Evolutionary conservation across 176 grass and related monocot species (phyloP), one percentile per base, ranked within the genome.

Genomic region (Coix lacrymajobi): DNA sequence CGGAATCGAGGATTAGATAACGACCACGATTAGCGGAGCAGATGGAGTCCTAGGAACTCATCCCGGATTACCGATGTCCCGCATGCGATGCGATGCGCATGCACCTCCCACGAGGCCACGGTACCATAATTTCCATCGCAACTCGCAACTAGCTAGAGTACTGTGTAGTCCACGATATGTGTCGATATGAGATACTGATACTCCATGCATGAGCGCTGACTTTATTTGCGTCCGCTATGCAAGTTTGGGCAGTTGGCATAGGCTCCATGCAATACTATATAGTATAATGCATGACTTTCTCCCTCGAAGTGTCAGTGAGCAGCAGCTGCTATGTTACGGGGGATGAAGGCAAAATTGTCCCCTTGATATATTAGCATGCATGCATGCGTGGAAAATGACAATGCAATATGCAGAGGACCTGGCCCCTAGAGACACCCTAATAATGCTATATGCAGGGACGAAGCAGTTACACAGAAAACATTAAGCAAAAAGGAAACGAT

Each of bases 1-100:
- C 77, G 63, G 34, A 67, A 79, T 36, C 56, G 57, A 6, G 46
- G n/a, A 56, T 67, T 41, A 75, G 30, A 36, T 36, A 44, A 83
- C 2, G 43, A 11, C 29, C 28, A 3, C 11, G 46, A 52, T 24
- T 61, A 5, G 19, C 10, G 77, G 77, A 24, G 61, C 17, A 52
- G 77, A 77, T 85, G 32, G 82, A 81, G 87, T 85, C 87, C 82
- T 81, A 77, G 87, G 71, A 85, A 81, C 77, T 62, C 87, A 16
- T 62, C 30, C 76, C 33, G 48, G 76, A 39, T 43, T 40, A n/a
- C 60, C 81, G 24, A 80, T n/a, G 87, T 78, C 25, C 32, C 79
- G 25, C 76, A 67, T 68, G 66, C 60, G 68, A 22, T 49, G 81
- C 78, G 48, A 24, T 37, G 79, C 58, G 60, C 75, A 66, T 78